phyloP scores from a whole-genome alignment of 768 basidiomycete genomes.

The Hypholoma sublateritium region DNA sequence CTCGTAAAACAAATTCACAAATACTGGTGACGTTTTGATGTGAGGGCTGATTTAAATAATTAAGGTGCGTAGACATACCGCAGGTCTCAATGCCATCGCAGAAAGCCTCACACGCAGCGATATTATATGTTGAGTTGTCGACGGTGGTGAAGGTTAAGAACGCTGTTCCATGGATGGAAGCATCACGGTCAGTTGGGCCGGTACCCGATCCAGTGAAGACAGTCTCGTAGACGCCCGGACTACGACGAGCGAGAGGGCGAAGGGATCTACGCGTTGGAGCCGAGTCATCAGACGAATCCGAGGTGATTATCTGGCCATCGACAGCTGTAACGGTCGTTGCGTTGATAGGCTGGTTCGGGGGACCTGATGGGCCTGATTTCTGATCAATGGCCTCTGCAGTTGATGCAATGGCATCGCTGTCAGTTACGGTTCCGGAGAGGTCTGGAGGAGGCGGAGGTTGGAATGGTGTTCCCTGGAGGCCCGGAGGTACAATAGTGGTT shows the following conservation, averaged over 20 bases:
- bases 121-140: conserved; percentile 21
- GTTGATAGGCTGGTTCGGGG: background rate
- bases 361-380: background rate
- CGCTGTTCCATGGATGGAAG: conserved; percentile 1
- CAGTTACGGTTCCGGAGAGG: background rate
- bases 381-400: conserved; percentile 3
- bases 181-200: background rate
- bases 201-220: conserved; percentile 1
- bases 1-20: conserved; percentile 37
- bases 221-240: background rate
- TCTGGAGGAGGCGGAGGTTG: background rate
- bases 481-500: background rate
- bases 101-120: conserved; percentile 3
- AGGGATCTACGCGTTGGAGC: background rate
- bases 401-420: conserved; percentile 1
- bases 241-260: background rate
- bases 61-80: conserved; percentile 13
- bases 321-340: background rate
- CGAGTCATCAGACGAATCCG: background rate
- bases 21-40: conserved; percentile 13
- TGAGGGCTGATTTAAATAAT: background rate
- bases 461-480: background rate
- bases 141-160: background rate
- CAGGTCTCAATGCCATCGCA: conserved; percentile 1
- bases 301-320: background rate